Evolutionary conservation across 78 protist genomes (phyloP), one percentile per base, ranked within the genome.

Genomic region (Speleostelium caveatum): DNA sequence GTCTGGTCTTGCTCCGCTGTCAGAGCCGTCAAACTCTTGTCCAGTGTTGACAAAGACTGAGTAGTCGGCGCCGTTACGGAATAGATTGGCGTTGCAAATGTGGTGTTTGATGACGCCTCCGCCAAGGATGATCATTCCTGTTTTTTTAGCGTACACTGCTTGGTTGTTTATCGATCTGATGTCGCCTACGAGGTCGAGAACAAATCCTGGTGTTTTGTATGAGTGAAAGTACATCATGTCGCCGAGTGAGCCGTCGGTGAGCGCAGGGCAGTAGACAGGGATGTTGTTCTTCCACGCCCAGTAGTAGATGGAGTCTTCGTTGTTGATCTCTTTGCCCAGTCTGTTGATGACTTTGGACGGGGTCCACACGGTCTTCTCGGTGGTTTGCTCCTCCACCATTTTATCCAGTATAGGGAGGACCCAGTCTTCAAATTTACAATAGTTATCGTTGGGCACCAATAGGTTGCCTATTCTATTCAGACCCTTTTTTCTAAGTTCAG

Each of bases 31-130:
- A 42, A 94, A 97, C 77, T 96, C 97, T 45, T 77, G 78, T 30
- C 72, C 88, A 6, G 99, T 98, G 92, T 98, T 98, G 71, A 99
- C 71, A 45, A 87, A 96, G 39, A 97, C 98, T 16, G 98, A 22
- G 41, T 36, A 96, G 51, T 99, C 98, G 10, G 99, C 99, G 16
- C 99, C 99, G 74, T 99, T 99, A 42, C 99, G 90, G 99, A 99
- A 98, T 49, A 99, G 93, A 73, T 99, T 99, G 24, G 99, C 99
- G 63, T 99, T 99, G 94, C 97, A 96, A 39, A 99, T 99, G 95
- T 99, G 99, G 72, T 99, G 99, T 91, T 99, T 99, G 76, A 99
- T 88, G 0, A 99, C 95, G 16, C 99, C 99, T 39, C 99, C 99
- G 41, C 99, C 99, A 10, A 98, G 74, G 67, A 99, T 98, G 87